Base-by-base conservation (phyloP, 2,329 filamentous ascomycete genomes). In the Epichloe sibirici region DNA sequence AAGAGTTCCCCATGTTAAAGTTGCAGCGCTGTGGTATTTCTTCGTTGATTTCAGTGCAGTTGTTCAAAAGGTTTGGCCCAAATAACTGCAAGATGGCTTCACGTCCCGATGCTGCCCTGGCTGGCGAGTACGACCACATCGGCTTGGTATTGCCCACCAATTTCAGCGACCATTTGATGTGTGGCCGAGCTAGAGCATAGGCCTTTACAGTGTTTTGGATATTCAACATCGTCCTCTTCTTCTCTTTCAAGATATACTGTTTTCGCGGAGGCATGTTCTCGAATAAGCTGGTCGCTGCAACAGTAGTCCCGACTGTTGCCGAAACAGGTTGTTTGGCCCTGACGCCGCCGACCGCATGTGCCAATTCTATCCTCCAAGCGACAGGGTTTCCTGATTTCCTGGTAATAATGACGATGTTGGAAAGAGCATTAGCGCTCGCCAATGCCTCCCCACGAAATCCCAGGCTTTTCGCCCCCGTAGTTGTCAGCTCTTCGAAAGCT, bases 401-500 rank as follows among this genome's bases (percentile, higher is more conserved):
- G 3, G 86, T 90, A 13, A 74, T 85, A 49, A 90, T 69, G 7
- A 68, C 70, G 44, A 90, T 68, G 3, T 74, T 71, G 39, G 79
- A 81, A 53, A 88, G 63, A 43, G 77, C 73, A 54, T 79, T 83
- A 54, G 76, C 74, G 63, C 80, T 82, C 40, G 85, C 83, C 55
- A 91, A 69, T 15, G 86, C 86, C 61, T 88, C 80, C 21, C 87
- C 87, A 38, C 87, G 78, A 61, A 90, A 91, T 2, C 87, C 87
- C n/a, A 90, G 74, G 35, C 76, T 83, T 44, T 69, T 71, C 1
- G 77, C 75, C 7, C 77, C 80, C 21, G 83, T 68, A 2, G 61
- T 64, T 49, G 69, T 71, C 39, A 90, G 69, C 48, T 90, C 83
- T 0, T 79, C 73, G 53, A 85, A 78, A n/a, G 70, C 71, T 48